Percentiles rank a stretch among this genome's conserved stretches.
phyloP scores from a whole-genome alignment of 164 flowering plant species.

The Macadamia integrifolia region DNA sequence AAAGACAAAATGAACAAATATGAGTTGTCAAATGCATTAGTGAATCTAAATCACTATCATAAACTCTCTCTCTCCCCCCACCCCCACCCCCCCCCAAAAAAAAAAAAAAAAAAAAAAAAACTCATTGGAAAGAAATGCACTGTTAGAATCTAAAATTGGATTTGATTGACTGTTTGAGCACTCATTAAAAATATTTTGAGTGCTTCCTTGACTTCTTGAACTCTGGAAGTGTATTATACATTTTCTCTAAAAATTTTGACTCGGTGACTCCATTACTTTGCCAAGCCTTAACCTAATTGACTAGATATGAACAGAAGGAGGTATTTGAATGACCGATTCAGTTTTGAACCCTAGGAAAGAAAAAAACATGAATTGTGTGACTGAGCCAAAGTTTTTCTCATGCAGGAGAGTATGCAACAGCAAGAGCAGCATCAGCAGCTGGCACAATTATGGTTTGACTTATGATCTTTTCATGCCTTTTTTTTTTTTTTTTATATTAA shows the following conservation, averaged over 20 bases:
- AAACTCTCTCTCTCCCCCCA: too few relatives aligned
- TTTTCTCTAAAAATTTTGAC: not conserved
- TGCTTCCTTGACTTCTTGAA: not conserved
- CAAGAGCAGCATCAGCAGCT: slow-evolving; percentile 56
- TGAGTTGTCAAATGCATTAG: too few relatives aligned
- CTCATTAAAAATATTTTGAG: not conserved
- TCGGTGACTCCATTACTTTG: not conserved
- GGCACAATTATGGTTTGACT: slow-evolving; percentile 53
- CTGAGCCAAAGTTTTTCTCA: not conserved
- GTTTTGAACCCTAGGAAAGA: not conserved
- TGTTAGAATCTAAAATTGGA: too few relatives aligned
- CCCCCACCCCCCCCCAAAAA: too few relatives aligned
- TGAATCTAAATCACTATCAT: too few relatives aligned
- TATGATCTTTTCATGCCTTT: not conserved
- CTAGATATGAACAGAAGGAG: not conserved
- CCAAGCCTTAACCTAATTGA: not conserved
- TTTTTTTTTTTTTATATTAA: not conserved
- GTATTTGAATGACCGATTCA: not conserved
- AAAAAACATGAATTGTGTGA: not conserved
- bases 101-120: too few relatives aligned
- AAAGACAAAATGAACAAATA: too few relatives aligned
- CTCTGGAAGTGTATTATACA: not conserved
- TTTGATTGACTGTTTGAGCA: not conserved
- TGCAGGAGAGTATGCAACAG: slow-evolving; percentile 60
- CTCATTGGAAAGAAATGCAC: too few relatives aligned